Percentiles rank a stretch among this genome's conserved stretches.
Conservation (phyloP, 2,329 filamentous ascomycete genomes). For the Penicillium sp. region DNA sequence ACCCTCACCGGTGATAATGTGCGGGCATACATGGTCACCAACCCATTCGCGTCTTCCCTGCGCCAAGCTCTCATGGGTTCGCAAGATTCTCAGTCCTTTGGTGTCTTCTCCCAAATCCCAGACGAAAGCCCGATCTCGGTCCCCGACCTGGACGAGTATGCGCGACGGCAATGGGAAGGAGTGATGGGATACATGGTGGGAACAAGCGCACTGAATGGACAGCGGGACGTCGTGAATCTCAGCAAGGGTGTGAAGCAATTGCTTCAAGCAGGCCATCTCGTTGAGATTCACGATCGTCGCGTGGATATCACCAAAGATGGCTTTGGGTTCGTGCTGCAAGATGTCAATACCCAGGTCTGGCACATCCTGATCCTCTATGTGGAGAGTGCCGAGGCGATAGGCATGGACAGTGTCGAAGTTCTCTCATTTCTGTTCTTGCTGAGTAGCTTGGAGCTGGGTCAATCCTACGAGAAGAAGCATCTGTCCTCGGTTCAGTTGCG, state of each 20-base stretch:
- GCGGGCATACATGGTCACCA: conserved; percentile 71
- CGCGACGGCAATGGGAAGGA: conserved; percentile 87
- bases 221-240: conserved; percentile 50
- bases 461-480: conserved; percentile 82
- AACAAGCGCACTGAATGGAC: conserved; percentile 48
- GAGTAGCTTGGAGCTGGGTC: conserved; percentile 85
- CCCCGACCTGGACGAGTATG: conserved; percentile 76
- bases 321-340: conserved; percentile 91
- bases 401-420: conserved; percentile 87
- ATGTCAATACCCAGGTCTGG: conserved; percentile 97
- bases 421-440: conserved; percentile 95
- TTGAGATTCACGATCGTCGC: conserved; percentile 57
- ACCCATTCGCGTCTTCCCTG: conserved; percentile 79
- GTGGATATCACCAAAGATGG: conserved; percentile 85
- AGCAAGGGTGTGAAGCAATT: conserved; percentile 81
- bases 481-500: conserved; percentile 77
- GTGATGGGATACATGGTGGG: conserved; percentile 92
- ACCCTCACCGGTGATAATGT: conserved; percentile 59
- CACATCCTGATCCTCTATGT: conserved; percentile 90
- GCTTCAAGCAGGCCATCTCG: conserved; percentile 74
- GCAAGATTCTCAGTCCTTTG: conserved; percentile 82
- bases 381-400: conserved; percentile 70
- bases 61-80: conserved; percentile 84
- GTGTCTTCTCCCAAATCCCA: conserved; percentile 70
- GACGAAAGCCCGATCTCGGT: conserved; percentile 64